These are phyloP conservation scores for Trichosporon ovoides DNA, from an alignment of 1,284 basidiomycete genomes.

Conservation along the genomic window DNA sequence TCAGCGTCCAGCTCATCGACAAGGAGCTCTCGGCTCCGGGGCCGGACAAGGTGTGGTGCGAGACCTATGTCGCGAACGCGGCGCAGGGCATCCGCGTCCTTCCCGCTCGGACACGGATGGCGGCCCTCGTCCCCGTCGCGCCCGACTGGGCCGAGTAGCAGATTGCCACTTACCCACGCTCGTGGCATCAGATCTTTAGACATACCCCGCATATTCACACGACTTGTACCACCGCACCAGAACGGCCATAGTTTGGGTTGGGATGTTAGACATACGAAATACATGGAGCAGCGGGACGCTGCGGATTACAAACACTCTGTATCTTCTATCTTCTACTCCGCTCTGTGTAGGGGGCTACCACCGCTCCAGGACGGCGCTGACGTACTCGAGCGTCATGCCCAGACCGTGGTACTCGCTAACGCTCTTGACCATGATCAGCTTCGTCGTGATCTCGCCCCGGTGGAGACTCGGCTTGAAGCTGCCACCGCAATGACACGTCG, in stretches of 20 bases:
- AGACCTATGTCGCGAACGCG: conserved; percentile 46
- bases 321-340: background rate
- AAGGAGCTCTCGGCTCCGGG: background rate
- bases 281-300: background rate
- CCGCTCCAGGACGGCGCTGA: conserved; percentile 30
- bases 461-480: conserved; percentile 65
- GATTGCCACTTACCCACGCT: too few species aligned
- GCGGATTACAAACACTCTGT: background rate
- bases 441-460: conserved; percentile 63
- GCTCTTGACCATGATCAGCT: conserved; percentile 68
- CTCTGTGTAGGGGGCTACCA: too few species aligned
- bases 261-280: background rate
- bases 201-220: too few species aligned
- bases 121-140: conserved; percentile 34
- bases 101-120: conserved; percentile 35
- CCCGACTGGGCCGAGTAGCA: conserved; percentile 15
- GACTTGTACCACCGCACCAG: too few species aligned
- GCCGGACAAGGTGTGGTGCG: conserved; percentile 25
- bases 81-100: conserved; percentile 39
- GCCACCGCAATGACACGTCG: conserved; percentile 84
- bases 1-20: conserved; percentile 27
- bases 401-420: conserved; percentile 47
- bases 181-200: too few species aligned
- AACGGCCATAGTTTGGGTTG: too few species aligned
- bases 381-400: conserved; percentile 42